Base-by-base conservation (phyloP, 495 filamentous ascomycete species). In the Thozetella sp. region DNA sequence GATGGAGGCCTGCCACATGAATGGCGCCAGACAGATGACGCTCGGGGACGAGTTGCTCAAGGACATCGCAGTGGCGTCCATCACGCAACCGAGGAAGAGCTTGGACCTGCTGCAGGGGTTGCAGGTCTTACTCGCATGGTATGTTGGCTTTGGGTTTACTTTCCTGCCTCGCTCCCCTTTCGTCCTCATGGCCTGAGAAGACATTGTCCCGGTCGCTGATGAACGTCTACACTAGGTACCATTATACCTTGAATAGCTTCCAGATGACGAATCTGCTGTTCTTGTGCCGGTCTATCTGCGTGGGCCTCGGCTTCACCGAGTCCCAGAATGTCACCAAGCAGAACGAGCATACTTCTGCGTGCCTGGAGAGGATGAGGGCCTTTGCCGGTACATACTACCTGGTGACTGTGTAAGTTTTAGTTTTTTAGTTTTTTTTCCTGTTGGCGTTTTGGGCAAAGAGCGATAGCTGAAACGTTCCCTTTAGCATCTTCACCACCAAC, bases 251-350 rank as follows among this genome's bases (percentile, higher is more conserved):
- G 22, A 63, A 57, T 54, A 66, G 57, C 57, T 61, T 64, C 48
- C 66, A 70, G 63, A 63, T 71, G 67, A 65, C 65, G 13, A 71
- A 71, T 53, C 56, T 73, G 13, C 45, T 73, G 45, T 71, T 67
- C 37, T 62, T 73, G 20, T 62, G 63, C 2, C 51, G 71, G 25
- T 67, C 66, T 4, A 63, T 73, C 27, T 65, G 61, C 19, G 45
- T 59, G 3, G 59, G 50, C 20, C 58, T 70, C 2, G 64, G 60
- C 15, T 57, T 67, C 51, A 53, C 51, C 34, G 59, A 67, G 37
- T 24, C 30, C 15, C 61, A 63, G 51, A 24, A 25, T 19, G 13
- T 53, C 11, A 51, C 54, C 13, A 22, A 34, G 24, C 24, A 54
- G 24, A 54, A 37, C 13, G 56, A 60, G 24, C 53, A 51, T 51